Percentiles rank a stretch among this genome's conserved stretches.
These are phyloP conservation scores for Ilyonectria robusta DNA, from an alignment of 2,329 filamentous ascomycete genomes.

Conservation along the genomic window DNA sequence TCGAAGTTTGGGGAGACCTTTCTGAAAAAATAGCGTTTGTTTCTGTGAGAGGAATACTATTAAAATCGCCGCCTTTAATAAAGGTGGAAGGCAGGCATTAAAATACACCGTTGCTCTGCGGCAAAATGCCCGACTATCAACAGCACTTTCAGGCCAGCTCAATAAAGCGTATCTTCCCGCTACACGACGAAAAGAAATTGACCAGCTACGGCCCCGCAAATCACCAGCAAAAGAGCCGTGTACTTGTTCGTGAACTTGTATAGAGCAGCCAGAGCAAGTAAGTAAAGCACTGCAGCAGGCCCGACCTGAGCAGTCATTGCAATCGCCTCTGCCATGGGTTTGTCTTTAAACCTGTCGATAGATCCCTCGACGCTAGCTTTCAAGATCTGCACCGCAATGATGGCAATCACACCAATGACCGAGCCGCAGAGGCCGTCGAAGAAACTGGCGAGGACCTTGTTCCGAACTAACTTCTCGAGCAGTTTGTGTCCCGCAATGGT, in stretches of 20 bases:
- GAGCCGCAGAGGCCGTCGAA: slow-evolving; percentile 26
- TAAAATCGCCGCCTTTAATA: too few species aligned
- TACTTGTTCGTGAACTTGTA: slow-evolving; percentile 1
- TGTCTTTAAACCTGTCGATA: slow-evolving; percentile 19
- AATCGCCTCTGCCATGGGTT: slow-evolving; percentile 13
- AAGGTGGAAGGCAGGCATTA: too few species aligned
- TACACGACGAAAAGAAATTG: too few species aligned
- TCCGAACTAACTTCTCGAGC: neutral
- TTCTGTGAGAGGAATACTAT: too few species aligned
- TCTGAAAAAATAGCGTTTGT: too few species aligned
- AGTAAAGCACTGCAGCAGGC: slow-evolving; percentile 23
- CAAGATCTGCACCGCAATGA: slow-evolving; percentile 12
- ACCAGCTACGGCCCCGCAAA: too few species aligned
- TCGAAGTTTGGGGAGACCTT: too few species aligned
- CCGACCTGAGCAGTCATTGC: slow-evolving; percentile 19
- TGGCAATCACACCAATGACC: slow-evolving; percentile 27
- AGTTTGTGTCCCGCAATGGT: neutral
- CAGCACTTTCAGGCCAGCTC: too few species aligned
- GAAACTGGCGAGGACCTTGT: slow-evolving; percentile 27
- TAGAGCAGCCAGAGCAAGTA: neutral
- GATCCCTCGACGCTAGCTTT: slow-evolving; percentile 23
- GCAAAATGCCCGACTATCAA: too few species aligned
- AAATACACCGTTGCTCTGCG: too few species aligned
- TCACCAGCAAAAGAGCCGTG: neutral
- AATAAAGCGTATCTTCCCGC: neutral